Base-by-base conservation (phyloP, 2,329 filamentous ascomycete genomes). In the Didymosphaeria variabile region DNA sequence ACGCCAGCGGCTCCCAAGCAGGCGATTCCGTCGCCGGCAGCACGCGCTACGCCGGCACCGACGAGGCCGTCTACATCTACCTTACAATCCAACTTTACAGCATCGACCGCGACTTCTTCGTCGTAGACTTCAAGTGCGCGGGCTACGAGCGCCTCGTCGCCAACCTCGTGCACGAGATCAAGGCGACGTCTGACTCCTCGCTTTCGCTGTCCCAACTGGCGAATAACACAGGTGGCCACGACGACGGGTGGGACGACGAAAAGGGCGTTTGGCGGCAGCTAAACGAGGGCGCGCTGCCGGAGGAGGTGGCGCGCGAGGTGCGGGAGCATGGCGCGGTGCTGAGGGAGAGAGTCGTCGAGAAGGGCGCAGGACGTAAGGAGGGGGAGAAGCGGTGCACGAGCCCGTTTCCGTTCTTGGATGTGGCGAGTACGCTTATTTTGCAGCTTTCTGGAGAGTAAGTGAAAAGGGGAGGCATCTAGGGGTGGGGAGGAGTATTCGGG, bases 61-160 rank as follows among this genome's bases (percentile, higher is more conserved):
- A 87, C 55, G 88, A 93, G 65, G 91, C 91, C 58, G 89, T 96
- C n/a, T 94, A 91, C 75, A 91, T 98, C 72, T 95, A 97, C 75
- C 88, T 99, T 76, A 94, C 97, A 67, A 97, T 99, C 65, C 95
- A 78, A 55, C 71, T 78, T 15, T 78, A 78, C 67, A 75, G 72
- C 60, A 93, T 98, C 83, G 94, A 98, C 77, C 88, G 89, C 60
- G 91, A 92, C 58, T 94, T 95, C 67, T 98, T 94, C 79, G 90
- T 99, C 64, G 95, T 99, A 52, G 95, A 99, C 78, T 99, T 99
- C 84, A 98, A 97, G 77, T 98, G 94, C 77, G 94, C 95, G 15
- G 95, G 95, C 21, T 99, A 99, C 80, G 95, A 99, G 81, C 92
- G 95, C 58, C 90, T 94, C 52, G 88, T 90, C 3, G 71, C 73